A percentile compares a stretch with the other conserved stretches of the same genome.
These are phyloP conservation scores for Aspergillus sp. DNA, from an alignment of 2,329 filamentous ascomycete species.

Conservation along the genomic window DNA sequence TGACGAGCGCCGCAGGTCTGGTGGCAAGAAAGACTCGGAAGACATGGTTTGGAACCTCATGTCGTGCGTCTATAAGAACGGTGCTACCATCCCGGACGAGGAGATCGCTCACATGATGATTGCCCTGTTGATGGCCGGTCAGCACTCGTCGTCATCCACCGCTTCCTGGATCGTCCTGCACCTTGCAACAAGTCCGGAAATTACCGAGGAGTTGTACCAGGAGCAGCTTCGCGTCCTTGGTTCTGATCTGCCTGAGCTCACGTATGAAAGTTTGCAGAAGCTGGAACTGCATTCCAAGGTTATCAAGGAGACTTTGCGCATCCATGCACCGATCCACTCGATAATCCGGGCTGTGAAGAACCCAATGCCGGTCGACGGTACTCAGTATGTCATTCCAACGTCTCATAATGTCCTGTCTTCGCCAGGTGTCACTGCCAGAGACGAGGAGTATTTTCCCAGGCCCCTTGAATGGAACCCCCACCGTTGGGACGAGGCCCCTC, in stretches of 20 bases:
- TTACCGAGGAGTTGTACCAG: conserved; percentile 71
- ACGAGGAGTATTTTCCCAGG: conserved; percentile 70
- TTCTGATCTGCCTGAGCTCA: conserved; percentile 62
- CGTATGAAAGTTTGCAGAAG: conserved; percentile 68
- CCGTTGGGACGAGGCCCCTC: conserved; percentile 64
- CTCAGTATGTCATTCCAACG: conserved; percentile 72
- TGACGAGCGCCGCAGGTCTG: conserved; percentile 55
- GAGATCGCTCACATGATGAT: conserved; percentile 94
- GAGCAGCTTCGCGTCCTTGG: conserved; percentile 73
- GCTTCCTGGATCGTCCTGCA: conserved; percentile 78
- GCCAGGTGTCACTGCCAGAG: conserved; percentile 69
- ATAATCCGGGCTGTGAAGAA: conserved; percentile 89
- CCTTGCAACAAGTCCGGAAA: conserved; percentile 68
- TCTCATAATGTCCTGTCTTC: conserved; percentile 75
- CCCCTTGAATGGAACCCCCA: conserved; percentile 80
- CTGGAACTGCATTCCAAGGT: conserved; percentile 75
- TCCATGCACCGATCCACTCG: conserved; percentile 89
- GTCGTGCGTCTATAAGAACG: conserved; percentile 77
- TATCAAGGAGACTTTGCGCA: conserved; percentile 82
- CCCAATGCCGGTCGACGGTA: conserved; percentile 75
- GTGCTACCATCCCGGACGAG: conserved; percentile 66
- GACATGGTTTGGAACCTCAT: conserved; percentile 92
- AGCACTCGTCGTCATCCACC: conserved; percentile 80
- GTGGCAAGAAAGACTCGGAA: conserved; percentile 45
- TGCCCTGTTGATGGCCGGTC: conserved; percentile 81